Base-by-base conservation (phyloP, 208 protist species). In the Strigomonas culicis region DNA sequence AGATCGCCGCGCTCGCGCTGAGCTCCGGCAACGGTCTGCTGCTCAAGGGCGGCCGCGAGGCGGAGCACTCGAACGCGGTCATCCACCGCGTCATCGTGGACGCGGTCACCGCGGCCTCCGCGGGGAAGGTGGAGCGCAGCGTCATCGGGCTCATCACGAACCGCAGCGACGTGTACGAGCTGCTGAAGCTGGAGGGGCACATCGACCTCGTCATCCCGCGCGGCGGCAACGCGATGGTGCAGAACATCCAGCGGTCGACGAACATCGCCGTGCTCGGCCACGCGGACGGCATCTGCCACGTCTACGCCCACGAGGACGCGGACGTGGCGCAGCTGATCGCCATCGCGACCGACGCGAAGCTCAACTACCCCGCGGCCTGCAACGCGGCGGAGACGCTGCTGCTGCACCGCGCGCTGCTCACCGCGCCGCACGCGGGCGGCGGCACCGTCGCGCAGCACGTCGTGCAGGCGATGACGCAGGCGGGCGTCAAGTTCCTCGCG, bases 341-440 rank as follows among this genome's bases (percentile, higher is more conserved):
- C 24, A 72, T 98, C 51, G 64, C 82, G 8, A 72, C 86, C 49
- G 95, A 98, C 66, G 66, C 91, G 1, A 97, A 97, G 79, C 87
- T 89, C n/a, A 82, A 97, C 57, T 98, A 98, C 77, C 93, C 94
- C 19, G 81, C 93, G 17, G 97, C 95, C 13, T 98, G 97, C 82
- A 98, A 98, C 74, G 79, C 93, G 24, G 70, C 82, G 3, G 97
- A 98, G 70, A 98, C 94, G 28, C 66, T 98, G 34, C 85, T 98
- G 24, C 66, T 98, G 21, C 83, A 98, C 72, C 59, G 47, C 4
- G 60, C 30, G 8, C 41, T 82, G 46, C 68, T 74, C 0, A 67
- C 58, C 24, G 56, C 65, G 15, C 41, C 46, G 19, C 51, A 49
- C 27, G 31, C 25, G 0, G 59, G 72, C 28, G 63, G 43, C 27